These are phyloP conservation scores for Acanthochlamys bracteata DNA, from an alignment of 106 monocot genomes.

Conservation along the genomic window DNA sequence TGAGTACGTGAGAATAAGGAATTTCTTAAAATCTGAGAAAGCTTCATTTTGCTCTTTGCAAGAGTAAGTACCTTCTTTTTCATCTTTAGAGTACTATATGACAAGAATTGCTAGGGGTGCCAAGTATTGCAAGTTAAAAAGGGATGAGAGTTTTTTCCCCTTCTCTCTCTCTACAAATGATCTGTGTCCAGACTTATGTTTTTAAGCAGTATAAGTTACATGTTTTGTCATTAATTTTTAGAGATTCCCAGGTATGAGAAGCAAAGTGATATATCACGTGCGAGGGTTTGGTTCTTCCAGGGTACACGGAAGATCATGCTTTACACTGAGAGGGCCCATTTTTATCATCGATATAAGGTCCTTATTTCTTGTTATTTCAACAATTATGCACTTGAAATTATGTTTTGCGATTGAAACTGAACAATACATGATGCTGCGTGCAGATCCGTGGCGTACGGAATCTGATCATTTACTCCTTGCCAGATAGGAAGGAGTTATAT, in stretches of 20 bases:
- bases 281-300: slow-evolving; percentile 87
- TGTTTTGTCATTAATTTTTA: neutral
- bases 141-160: no score
- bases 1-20: slow-evolving; percentile 78
- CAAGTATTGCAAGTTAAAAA: no score
- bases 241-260: slow-evolving; percentile 54
- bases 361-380: neutral
- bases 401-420: no score
- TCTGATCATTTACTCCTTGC: no score
- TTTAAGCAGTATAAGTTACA: neutral
- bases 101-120: neutral
- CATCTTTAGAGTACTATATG: neutral
- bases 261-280: slow-evolving; percentile 88
- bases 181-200: no score
- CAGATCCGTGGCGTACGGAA: neutral
- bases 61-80: slow-evolving; percentile 52
- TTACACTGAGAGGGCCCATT: slow-evolving; percentile 96
- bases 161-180: no score
- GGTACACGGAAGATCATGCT: slow-evolving; percentile 88
- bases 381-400: slow-evolving; percentile 3
- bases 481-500: no score
- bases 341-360: slow-evolving; percentile 98
- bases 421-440: neutral
- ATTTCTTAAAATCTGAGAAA: slow-evolving; percentile 80
- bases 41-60: slow-evolving; percentile 91